These are phyloP conservation scores for Gamarada debralockiae DNA, from an alignment of 495 filamentous ascomycete species.

Conservation along the genomic window DNA sequence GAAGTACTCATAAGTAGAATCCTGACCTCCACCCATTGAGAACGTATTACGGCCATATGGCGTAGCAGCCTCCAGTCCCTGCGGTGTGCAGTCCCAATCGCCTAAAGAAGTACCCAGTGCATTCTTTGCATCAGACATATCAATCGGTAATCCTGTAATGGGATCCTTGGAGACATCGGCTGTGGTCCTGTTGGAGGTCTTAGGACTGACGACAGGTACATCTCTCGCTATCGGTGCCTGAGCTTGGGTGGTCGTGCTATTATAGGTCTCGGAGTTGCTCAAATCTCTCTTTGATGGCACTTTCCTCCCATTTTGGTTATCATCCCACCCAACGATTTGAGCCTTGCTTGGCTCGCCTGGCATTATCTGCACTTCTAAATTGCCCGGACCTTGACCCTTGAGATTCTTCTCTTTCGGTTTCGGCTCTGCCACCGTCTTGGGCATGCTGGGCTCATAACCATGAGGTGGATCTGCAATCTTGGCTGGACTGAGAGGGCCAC, in stretches of 20 bases:
- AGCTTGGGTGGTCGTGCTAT: neutral
- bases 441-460: constrained; percentile 16
- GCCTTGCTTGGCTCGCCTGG: constrained; percentile 22
- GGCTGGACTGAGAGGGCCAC: constrained; percentile 1
- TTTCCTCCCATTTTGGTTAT: neutral
- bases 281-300: constrained; percentile 10
- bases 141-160: constrained; percentile 11
- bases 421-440: constrained; percentile 9
- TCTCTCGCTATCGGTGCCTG: neutral
- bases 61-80: constrained; percentile 41
- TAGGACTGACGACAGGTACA: neutral
- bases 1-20: constrained; percentile 94
- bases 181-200: neutral
- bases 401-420: constrained; percentile 8
- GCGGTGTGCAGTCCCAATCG: constrained; percentile 48
- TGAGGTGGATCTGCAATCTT: constrained; percentile 10
- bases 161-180: neutral
- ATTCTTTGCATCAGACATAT: constrained; percentile 11
- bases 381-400: constrained; percentile 3
- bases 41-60: constrained; percentile 47
- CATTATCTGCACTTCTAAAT: constrained; percentile 15
- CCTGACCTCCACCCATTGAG: constrained; percentile 77
- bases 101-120: constrained; percentile 3
- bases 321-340: constrained; percentile 18
- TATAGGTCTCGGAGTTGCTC: neutral